A percentile compares a stretch with the other conserved stretches of the same genome.
Evolutionary conservation across 2,329 filamentous ascomycete species (phyloP).

Genomic region (Phialophora chinensis): DNA sequence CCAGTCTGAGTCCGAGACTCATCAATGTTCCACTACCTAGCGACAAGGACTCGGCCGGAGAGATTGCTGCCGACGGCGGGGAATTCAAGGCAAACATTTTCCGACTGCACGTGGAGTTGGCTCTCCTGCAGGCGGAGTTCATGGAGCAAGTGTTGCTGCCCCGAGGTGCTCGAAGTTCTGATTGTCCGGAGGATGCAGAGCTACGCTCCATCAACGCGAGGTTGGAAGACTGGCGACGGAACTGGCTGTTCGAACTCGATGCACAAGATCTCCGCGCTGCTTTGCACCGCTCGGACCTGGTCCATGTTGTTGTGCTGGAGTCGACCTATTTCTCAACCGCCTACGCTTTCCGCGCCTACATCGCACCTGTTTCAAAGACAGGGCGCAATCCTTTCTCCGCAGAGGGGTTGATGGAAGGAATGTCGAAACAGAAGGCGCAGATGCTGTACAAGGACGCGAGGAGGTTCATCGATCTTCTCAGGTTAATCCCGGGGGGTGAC

Average conservation of each 20-base stretch:
- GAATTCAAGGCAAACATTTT: conserved; percentile 94
- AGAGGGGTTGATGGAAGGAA: conserved; percentile 19
- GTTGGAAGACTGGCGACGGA: conserved; percentile 24
- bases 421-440: conserved; percentile 16
- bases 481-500: conserved; percentile 93
- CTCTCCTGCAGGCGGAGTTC: conserved; percentile 45
- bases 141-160: conserved; percentile 18
- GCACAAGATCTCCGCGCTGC: conserved; percentile 15
- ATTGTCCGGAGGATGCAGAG: neutral
- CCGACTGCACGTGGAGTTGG: conserved; percentile 86
- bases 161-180: neutral
- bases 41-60: conserved; percentile 86
- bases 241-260: conserved; percentile 24
- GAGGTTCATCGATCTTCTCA: conserved; percentile 81
- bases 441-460: conserved; percentile 22
- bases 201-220: conserved; percentile 19
- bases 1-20: conserved; percentile 43
- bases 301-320: conserved; percentile 30
- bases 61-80: conserved; percentile 84
- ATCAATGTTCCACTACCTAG: conserved; percentile 96
- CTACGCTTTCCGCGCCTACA: conserved; percentile 11
- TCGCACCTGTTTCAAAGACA: neutral
- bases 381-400: conserved; percentile 16
- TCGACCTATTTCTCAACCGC: conserved; percentile 24
- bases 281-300: conserved; percentile 31